Conservation (phyloP, 805 yeast genomes). For the Monosporozyma solicola region DNA sequence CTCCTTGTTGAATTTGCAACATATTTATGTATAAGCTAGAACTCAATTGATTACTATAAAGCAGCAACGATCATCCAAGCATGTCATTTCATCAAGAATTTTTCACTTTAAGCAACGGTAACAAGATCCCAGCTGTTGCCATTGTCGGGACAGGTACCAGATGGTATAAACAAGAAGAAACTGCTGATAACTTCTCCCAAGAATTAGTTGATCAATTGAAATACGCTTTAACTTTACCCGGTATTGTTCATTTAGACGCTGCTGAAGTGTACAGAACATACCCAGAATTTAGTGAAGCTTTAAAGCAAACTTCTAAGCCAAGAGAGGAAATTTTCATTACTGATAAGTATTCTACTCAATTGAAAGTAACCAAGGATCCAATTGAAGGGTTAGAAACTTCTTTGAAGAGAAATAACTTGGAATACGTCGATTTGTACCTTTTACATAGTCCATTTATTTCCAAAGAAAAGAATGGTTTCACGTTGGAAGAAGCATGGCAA, state of each 20-base stretch:
- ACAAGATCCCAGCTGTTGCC: constrained; percentile 40
- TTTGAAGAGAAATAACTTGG: constrained; percentile 33
- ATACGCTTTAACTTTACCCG: constrained; percentile 33
- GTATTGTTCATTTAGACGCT: constrained; percentile 48
- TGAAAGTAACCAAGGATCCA: constrained; percentile 30
- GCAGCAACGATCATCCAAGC: neutral
- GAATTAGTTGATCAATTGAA: constrained; percentile 28
- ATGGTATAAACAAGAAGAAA: constrained; percentile 36
- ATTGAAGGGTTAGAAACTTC: constrained; percentile 33
- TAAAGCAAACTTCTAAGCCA: constrained; percentile 32
- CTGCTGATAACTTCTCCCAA: constrained; percentile 21
- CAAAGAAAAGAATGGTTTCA: constrained; percentile 32
- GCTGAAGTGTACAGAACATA: constrained; percentile 52
- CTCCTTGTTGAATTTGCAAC: neutral
- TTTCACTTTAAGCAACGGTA: constrained; percentile 30
- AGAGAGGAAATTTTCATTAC: constrained; percentile 48
- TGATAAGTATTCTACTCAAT: constrained; percentile 36
- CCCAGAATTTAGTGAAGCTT: constrained; percentile 43
- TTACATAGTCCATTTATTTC: constrained; percentile 38
- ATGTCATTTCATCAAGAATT: constrained; percentile 17
- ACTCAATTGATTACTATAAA: neutral
- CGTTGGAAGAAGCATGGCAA: constrained; percentile 44
- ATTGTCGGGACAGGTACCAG: constrained; percentile 52
- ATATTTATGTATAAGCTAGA: neutral
- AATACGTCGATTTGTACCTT: constrained; percentile 45